A percentile compares a stretch with the other conserved stretches of the same genome.
Evolutionary conservation across 1,284 basidiomycete genomes (phyloP).

Genomic region (Pseudozyma tsukubaensis): DNA sequence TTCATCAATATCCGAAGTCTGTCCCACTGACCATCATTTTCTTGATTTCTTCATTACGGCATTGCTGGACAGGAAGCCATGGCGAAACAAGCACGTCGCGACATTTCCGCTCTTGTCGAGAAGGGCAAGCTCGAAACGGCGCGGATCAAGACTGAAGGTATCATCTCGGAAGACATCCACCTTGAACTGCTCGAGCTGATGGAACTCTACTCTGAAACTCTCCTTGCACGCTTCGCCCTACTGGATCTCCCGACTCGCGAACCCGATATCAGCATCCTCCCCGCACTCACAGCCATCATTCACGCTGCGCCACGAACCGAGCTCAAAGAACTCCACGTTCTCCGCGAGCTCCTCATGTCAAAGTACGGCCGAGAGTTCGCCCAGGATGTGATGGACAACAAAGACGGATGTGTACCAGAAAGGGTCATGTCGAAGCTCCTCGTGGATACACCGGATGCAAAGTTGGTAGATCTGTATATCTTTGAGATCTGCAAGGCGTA

Average conservation of each 20-base stretch:
- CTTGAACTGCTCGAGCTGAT: conserved; percentile 78
- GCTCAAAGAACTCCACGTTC: conserved; percentile 81
- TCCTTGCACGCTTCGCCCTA: conserved; percentile 91
- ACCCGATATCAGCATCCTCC: conserved; percentile 82
- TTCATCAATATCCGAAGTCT: no score
- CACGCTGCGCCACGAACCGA: conserved; percentile 86
- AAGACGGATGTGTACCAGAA: conserved; percentile 80
- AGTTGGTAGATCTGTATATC: conserved; percentile 77
- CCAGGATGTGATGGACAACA: conserved; percentile 82
- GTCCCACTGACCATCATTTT: conserved; percentile 2
- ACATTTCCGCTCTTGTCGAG: conserved; percentile 82
- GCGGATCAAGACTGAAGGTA: conserved; percentile 81
- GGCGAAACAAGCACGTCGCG: conserved; percentile 82
- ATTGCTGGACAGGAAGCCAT: conserved; percentile 75
- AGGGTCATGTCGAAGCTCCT: conserved; percentile 80
- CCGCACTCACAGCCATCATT: conserved; percentile 82
- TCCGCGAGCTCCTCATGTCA: conserved; percentile 93
- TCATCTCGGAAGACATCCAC: conserved; percentile 81
- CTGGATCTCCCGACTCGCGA: conserved; percentile 83
- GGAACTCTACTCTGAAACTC: conserved; percentile 90
- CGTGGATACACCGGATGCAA: conserved; percentile 77
- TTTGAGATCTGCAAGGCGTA: conserved; percentile 62
- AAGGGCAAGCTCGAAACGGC: conserved; percentile 84
- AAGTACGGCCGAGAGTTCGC: conserved; percentile 89
- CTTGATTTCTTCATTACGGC: background rate